Evolutionary conservation across 1,284 basidiomycete genomes (phyloP).

Genomic region (Ganoderma multipileum): DNA sequence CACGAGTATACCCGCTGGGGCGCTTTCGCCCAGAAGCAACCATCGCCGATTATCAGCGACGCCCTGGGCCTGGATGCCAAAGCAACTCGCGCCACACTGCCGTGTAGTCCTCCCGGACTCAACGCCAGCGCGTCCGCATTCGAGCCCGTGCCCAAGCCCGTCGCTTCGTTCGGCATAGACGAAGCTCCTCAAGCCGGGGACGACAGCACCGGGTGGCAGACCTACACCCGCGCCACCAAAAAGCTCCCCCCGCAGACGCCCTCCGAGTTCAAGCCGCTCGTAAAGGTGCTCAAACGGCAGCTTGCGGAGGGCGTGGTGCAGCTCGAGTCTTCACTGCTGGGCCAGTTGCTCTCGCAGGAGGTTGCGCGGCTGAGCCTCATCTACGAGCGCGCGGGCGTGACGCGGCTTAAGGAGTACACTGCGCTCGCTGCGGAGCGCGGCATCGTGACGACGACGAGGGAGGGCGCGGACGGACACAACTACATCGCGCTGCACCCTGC

Average conservation of each 20-base stretch:
- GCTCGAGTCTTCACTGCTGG: slow-evolving; percentile 38
- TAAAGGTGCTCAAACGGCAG: slow-evolving; percentile 39
- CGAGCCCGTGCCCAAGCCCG: background rate
- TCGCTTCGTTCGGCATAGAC: background rate
- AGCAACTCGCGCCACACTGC: background rate
- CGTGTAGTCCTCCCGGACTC: background rate
- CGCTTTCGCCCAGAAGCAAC: background rate
- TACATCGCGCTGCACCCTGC: slow-evolving; percentile 53
- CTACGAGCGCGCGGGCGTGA: slow-evolving; percentile 54
- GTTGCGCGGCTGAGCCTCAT: slow-evolving; percentile 33
- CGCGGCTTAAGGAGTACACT: slow-evolving; percentile 55
- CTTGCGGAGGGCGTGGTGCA: slow-evolving; percentile 40
- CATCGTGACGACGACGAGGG: slow-evolving; percentile 50
- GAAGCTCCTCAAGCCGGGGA: background rate
- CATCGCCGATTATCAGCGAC: background rate
- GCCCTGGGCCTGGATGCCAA: too few relatives aligned
- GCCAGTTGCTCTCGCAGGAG: slow-evolving; percentile 34
- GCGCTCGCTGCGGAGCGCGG: slow-evolving; percentile 52
- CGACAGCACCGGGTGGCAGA: slow-evolving; percentile 19
- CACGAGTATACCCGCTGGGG: background rate
- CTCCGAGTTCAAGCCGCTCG: slow-evolving; percentile 35
- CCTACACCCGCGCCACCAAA: slow-evolving; percentile 20
- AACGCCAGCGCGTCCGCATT: background rate
- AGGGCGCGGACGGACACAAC: slow-evolving; percentile 40
- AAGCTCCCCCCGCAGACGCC: slow-evolving; percentile 22